Evolutionary conservation across 768 basidiomycete genomes (phyloP).

Genomic region (Lactarius hatsudake): DNA sequence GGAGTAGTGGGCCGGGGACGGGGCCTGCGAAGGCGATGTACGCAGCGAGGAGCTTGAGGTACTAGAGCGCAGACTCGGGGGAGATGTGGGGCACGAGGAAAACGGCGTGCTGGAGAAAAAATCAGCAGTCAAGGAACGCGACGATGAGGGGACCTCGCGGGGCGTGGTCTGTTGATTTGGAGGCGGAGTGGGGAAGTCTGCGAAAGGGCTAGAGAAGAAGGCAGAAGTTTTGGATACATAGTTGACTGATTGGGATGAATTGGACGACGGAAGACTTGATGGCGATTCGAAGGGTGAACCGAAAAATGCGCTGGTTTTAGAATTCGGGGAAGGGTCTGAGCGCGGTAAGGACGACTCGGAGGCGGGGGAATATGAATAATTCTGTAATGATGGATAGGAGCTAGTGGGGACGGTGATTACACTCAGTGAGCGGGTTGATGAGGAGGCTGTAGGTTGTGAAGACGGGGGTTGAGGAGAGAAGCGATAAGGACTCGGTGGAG

Average conservation of each 20-base stretch:
- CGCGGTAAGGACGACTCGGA: constrained; percentile 11
- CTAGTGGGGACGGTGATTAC: constrained; percentile 3
- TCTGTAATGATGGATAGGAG: constrained; percentile 8
- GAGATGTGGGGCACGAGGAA: constrained; percentile 21
- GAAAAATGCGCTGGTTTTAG: constrained; percentile 27
- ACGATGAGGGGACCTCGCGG: constrained; percentile 12
- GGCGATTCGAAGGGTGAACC: constrained; percentile 15
- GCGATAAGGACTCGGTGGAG: constrained; percentile 15
- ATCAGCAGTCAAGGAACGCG: constrained; percentile 24
- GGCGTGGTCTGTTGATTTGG: constrained; percentile 2
- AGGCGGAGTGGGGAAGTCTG: constrained; percentile 14
- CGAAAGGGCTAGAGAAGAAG: constrained; percentile 24
- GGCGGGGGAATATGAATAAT: constrained; percentile 14
- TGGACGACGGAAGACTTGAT: constrained; percentile 7
- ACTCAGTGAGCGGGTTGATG: constrained; percentile 14
- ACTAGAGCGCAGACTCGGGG: constrained; percentile 27
- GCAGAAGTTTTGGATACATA: constrained; percentile 25
- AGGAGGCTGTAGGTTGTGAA: not conserved
- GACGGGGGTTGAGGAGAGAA: constrained; percentile 15
- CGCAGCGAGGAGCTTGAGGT: constrained; percentile 23
- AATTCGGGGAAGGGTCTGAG: constrained; percentile 12
- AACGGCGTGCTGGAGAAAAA: constrained; percentile 18
- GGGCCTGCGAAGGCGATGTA: constrained; percentile 20
- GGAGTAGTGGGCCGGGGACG: constrained; percentile 4
- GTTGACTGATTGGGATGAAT: constrained; percentile 9